Base-by-base conservation (phyloP, 208 protist genomes). In the Chromosphaera perkinsii region DNA sequence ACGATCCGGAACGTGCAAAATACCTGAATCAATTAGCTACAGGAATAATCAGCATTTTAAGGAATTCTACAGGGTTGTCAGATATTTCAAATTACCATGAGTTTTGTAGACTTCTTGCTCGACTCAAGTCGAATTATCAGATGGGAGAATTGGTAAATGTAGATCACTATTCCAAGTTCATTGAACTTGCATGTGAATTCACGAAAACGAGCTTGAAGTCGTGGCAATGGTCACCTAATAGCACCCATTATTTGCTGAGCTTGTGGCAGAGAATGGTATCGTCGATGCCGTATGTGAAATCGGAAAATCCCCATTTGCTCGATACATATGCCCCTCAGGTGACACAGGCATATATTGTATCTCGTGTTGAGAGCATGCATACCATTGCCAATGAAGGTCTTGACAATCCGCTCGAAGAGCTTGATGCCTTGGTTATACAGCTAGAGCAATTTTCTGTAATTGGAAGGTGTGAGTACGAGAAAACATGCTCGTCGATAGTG, bases 391-490 rank as follows among this genome's bases (percentile, higher is more conserved):
- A 39, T 7, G 32, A 27, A 14, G 26, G 24, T 17, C 24, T 26
- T 17, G 62, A 67, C 45, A 29, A 67, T 54, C 40, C 40, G 14
- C 37, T 67, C 24, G 43, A 67, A 27, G 62, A 67, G n/a, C 42
- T 31, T 14, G 49, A 54, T 31, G 49, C 49, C 20, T 24, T 54
- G 17, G 14, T 54, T 14, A 24, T 31, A 54, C 49, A 54, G 43
- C 62, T 67, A 4, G 62, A 67, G 24, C 35, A 55, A 20, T 12
- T 67, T 7, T 12, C 62, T 14, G 35, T 54, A 27, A 54, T 54
- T 54, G 42, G 26, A 9, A 40, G 62, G 12, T 67, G 43, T 54
- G 22, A 67, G 5, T 67, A 67, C 45, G 62, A 57, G 22, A 5
- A 17, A 22, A 51, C 43, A 7, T 49, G 42, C 4, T 9, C n/a